phyloP scores from a whole-genome alignment of 495 filamentous ascomycete genomes.

The Viridothelium virens region DNA sequence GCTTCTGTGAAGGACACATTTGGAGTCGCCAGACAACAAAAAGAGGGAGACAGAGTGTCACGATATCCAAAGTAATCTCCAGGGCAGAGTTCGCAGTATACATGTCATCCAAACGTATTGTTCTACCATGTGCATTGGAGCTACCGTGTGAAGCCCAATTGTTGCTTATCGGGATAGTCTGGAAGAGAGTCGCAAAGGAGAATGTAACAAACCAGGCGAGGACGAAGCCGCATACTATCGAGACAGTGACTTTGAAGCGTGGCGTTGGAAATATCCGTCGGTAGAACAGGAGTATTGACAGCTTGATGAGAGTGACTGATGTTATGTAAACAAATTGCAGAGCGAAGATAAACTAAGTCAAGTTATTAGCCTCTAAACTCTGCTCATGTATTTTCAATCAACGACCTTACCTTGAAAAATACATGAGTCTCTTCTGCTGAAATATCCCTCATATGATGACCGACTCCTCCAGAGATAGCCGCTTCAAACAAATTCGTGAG shows the following conservation, averaged over 20 bases:
- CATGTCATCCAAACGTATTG: background rate
- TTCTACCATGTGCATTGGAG: background rate
- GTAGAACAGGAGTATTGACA: conserved; percentile 12
- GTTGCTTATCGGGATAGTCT: background rate
- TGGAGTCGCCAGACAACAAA: background rate
- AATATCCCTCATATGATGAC: too few relatives aligned
- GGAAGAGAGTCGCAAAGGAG: conserved; percentile 6
- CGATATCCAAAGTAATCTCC: conserved; percentile 4
- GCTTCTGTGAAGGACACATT: background rate
- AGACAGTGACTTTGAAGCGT: background rate
- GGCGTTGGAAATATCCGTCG: conserved; percentile 1
- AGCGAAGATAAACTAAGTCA: too few relatives aligned
- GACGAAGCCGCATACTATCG: background rate
- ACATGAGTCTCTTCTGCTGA: too few relatives aligned
- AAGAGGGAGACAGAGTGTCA: background rate
- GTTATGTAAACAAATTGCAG: background rate
- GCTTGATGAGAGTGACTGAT: background rate
- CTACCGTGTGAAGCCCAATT: background rate
- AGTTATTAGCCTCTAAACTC: too few relatives aligned
- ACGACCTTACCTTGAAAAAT: too few relatives aligned
- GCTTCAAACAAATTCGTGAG: too few relatives aligned
- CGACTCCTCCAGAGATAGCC: too few relatives aligned
- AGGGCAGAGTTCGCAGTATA: conserved; percentile 5
- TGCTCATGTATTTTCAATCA: too few relatives aligned
- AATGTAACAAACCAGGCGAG: conserved; percentile 10